These are phyloP conservation scores for Rhodotorula kratochvilovae DNA, from an alignment of 768 basidiomycete species.

Conservation along the genomic window DNA sequence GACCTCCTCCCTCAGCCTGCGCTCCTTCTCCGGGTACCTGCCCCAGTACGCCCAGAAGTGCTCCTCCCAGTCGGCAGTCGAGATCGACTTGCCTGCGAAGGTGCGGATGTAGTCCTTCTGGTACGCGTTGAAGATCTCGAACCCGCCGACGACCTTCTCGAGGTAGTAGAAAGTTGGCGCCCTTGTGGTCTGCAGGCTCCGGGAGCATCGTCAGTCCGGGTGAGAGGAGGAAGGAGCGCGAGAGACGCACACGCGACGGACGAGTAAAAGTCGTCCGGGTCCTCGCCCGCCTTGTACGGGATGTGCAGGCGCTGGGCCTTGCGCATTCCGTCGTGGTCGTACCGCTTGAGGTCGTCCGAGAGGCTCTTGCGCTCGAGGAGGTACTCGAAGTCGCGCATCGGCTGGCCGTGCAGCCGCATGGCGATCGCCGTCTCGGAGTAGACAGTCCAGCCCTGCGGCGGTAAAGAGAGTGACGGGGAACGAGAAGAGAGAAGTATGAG, in stretches of 20 bases:
- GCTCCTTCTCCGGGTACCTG: slow-evolving; percentile 43
- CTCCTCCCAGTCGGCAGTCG: slow-evolving; percentile 48
- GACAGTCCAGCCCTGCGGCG: slow-evolving; percentile 68
- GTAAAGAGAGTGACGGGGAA: not conserved
- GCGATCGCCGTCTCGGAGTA: slow-evolving; percentile 81
- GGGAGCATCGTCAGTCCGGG: not conserved
- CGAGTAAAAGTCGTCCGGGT: slow-evolving; percentile 50
- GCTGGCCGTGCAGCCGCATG: slow-evolving; percentile 64
- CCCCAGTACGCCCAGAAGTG: slow-evolving; percentile 49
- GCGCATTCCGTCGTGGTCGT: slow-evolving; percentile 13
- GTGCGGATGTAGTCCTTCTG: slow-evolving; percentile 49
- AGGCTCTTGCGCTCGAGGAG: slow-evolving; percentile 70
- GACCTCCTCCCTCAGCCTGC: slow-evolving; percentile 42
- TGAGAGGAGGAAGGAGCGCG: not conserved
- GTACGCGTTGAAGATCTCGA: slow-evolving; percentile 45
- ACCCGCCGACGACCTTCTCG: slow-evolving; percentile 47
- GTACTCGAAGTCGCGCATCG: slow-evolving; percentile 73
- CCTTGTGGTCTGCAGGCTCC: slow-evolving; percentile 55
- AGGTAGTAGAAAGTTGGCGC: slow-evolving; percentile 83
- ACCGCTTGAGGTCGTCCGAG: slow-evolving; percentile 60
- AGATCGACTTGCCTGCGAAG: slow-evolving; percentile 48
- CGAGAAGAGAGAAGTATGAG: no score
- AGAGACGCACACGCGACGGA: slow-evolving; percentile 55
- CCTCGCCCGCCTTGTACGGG: slow-evolving; percentile 37
- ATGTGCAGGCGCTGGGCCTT: slow-evolving; percentile 28